Evolutionary conservation across 2,329 filamentous ascomycete genomes (phyloP).

Genomic region (Blastomyces parvus): DNA sequence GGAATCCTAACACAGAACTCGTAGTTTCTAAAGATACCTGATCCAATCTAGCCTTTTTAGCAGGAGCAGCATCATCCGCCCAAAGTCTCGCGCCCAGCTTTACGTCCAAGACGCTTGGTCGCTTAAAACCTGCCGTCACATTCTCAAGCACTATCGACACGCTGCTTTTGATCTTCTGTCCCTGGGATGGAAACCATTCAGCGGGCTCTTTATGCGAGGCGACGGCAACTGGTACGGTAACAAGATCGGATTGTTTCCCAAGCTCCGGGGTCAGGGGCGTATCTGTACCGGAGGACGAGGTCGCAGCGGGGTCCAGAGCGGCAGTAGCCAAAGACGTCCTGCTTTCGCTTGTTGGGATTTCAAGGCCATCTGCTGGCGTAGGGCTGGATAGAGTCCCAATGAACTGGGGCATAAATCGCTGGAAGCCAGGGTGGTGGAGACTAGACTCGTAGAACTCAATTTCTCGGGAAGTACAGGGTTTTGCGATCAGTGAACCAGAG

Average conservation of each 20-base stretch:
- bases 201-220: conserved; percentile 20
- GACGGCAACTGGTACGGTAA: conserved; percentile 19
- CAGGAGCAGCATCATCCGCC: conserved; percentile 57
- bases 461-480: conserved; percentile 80
- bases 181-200: conserved; percentile 42
- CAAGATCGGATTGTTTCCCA: conserved; percentile 20
- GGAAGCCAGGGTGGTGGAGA: conserved; percentile 60
- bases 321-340: conserved; percentile 19
- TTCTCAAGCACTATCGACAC: conserved; percentile 79
- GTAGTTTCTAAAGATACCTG: conserved; percentile 51
- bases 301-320: conserved; percentile 17
- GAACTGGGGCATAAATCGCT: conserved; percentile 72
- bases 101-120: conserved; percentile 83
- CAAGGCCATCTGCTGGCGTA: conserved; percentile 38
- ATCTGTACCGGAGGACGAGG: conserved; percentile 13
- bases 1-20: conserved; percentile 50
- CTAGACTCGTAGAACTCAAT: conserved; percentile 82
- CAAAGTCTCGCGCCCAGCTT: conserved; percentile 83
- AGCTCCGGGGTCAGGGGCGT: conserved; percentile 18
- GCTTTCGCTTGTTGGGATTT: conserved; percentile 38
- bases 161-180: conserved; percentile 62
- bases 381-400: conserved; percentile 70
- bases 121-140: conserved; percentile 66
- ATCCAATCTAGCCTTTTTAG: conserved; percentile 52
- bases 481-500: conserved; percentile 79